These are phyloP conservation scores for Ceratorhiza oryzae-sativae DNA, from an alignment of 1,284 basidiomycete species.

Conservation along the genomic window DNA sequence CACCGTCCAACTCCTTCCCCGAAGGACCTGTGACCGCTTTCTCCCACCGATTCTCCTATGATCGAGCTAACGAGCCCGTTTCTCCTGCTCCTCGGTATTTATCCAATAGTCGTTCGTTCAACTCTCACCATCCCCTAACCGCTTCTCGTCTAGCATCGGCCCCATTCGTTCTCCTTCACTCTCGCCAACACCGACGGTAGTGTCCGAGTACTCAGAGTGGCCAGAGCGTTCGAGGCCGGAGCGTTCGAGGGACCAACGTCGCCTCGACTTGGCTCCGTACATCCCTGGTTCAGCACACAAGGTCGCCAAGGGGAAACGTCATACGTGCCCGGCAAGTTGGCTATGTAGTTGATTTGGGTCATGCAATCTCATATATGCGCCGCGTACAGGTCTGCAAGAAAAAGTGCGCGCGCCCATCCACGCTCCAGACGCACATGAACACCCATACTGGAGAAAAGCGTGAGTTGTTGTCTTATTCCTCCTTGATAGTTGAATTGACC, in stretches of 20 bases:
- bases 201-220: neutral
- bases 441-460: conserved; percentile 69
- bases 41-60: neutral
- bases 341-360: neutral
- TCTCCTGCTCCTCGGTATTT: neutral
- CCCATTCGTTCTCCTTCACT: neutral
- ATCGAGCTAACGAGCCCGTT: neutral
- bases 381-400: conserved; percentile 19
- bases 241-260: neutral
- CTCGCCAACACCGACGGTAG: conserved; percentile 11
- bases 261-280: neutral
- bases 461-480: conserved; percentile 51
- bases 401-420: conserved; percentile 18
- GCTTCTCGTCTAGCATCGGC: neutral
- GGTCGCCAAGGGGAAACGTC: neutral
- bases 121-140: neutral
- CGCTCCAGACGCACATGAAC: conserved; percentile 68
- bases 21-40: neutral
- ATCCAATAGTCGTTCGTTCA: neutral
- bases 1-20: neutral
- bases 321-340: neutral
- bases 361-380: conserved; percentile 4
- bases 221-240: neutral
- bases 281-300: neutral
- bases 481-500: neutral